Conservation (phyloP, 805 yeast species). For the Candida methanosorbosa region DNA sequence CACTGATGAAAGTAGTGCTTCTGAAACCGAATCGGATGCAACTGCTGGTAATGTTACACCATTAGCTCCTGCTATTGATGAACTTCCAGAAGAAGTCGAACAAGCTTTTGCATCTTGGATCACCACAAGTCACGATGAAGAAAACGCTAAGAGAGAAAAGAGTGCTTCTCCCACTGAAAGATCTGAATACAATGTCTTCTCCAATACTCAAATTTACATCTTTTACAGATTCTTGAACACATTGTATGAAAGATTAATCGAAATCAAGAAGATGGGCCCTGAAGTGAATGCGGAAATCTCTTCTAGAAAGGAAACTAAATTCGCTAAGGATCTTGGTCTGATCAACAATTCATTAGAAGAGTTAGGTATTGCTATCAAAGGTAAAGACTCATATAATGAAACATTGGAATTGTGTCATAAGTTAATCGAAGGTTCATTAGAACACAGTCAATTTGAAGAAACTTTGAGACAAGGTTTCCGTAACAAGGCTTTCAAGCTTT, state of each 20-base stretch:
- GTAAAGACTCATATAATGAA: conserved; percentile 68
- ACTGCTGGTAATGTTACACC: conserved; percentile 12
- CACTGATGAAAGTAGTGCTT: not conserved
- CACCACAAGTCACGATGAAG: conserved; percentile 18
- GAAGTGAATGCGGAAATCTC: conserved; percentile 68
- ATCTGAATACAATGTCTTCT: conserved; percentile 66
- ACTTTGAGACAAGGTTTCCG: conserved; percentile 90
- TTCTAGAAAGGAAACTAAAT: conserved; percentile 53
- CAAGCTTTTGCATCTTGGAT: conserved; percentile 27
- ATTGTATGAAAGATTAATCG: conserved; percentile 69
- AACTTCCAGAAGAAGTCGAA: conserved; percentile 20
- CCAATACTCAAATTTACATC: conserved; percentile 81
- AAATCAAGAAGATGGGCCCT: conserved; percentile 63
- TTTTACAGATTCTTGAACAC: conserved; percentile 82
- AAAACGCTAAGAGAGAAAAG: conserved; percentile 8
- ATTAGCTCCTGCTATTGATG: conserved; percentile 9
- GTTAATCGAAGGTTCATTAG: conserved; percentile 82
- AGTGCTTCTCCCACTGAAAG: conserved; percentile 25
- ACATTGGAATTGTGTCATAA: conserved; percentile 66
- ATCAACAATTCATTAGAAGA: conserved; percentile 75
- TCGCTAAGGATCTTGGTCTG: conserved; percentile 81
- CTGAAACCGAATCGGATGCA: conserved; percentile 13
- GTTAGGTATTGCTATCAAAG: conserved; percentile 65
- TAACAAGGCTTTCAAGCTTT: conserved; percentile 85
- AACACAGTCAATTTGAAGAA: conserved; percentile 93